Evolutionary conservation across 2,329 filamentous ascomycete genomes (phyloP).

Genomic region (Penicillium capsulatum): DNA sequence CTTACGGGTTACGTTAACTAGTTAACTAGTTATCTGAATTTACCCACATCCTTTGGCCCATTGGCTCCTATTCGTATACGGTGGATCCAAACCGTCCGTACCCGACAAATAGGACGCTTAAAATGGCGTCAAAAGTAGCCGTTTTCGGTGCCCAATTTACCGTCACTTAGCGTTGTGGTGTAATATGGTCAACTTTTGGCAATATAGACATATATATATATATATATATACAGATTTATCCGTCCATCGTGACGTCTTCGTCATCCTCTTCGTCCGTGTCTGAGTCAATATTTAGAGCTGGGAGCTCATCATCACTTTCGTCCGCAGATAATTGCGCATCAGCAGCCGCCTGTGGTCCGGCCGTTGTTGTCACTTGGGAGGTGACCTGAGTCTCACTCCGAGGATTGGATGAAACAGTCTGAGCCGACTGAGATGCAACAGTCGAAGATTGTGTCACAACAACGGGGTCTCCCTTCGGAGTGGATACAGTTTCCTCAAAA

Average conservation of each 20-base stretch:
- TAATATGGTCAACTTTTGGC: not conserved
- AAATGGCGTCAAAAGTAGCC: not conserved
- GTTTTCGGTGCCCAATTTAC: not conserved
- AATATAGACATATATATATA: slow-evolving; percentile 1
- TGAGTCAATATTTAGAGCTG: slow-evolving; percentile 46
- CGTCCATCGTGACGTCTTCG: slow-evolving; percentile 28
- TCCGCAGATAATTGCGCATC: slow-evolving; percentile 28
- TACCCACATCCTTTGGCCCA: too few relatives aligned
- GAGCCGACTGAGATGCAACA: slow-evolving; percentile 11
- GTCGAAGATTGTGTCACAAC: slow-evolving; percentile 1
- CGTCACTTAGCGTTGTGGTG: slow-evolving; percentile 1
- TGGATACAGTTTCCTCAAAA: slow-evolving; percentile 21
- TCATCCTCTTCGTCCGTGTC: slow-evolving; percentile 46
- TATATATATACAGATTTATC: slow-evolving; percentile 9
- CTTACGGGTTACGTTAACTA: too few relatives aligned
- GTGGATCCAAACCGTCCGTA: too few relatives aligned
- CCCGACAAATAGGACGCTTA: too few relatives aligned
- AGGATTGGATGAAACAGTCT: slow-evolving; percentile 10
- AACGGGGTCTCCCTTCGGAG: slow-evolving; percentile 4
- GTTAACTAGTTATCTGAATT: too few relatives aligned
- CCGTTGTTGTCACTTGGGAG: slow-evolving; percentile 2
- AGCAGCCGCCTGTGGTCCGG: slow-evolving; percentile 5
- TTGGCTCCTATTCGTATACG: too few relatives aligned
- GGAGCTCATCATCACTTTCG: slow-evolving; percentile 49
- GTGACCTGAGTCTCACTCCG: slow-evolving; percentile 8